Evolutionary conservation across 441 rosid genomes (phyloP), one percentile per base, ranked within the genome.

Genomic region (Brassica hybrid): DNA sequence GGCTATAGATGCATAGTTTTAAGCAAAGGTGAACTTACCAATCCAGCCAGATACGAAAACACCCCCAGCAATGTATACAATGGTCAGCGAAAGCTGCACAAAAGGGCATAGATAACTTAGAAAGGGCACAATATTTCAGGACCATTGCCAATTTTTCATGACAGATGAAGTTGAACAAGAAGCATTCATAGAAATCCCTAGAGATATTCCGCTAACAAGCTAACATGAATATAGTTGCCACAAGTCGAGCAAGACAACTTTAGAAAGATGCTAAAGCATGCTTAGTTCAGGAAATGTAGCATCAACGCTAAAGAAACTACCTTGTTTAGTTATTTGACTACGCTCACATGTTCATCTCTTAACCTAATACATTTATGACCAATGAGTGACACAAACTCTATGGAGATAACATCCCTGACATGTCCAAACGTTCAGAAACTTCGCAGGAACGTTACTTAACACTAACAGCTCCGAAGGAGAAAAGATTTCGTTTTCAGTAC

Each of bases 21-120:
- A 65, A 69, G 50, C 57, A 60, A 74, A 65, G 66, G 23, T 61
- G 80, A 80, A 52, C 84, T 89, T 87, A 96, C 99, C 99, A 82
- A 96, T 90, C 96, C 98, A 96, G 69, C 98, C 99, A 78, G 96
- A 90, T 65, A 86, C 90, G 77, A 96, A 92, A 77, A 93, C 99
- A 75, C 95, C 97, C 58, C 65, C 89, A 7, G 98, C 99, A 7
- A 95, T 92, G 82, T 88, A 92, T 76, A 93, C 88, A 79, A 95
- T 89, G 56, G 84, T 81, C 73, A 86, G 77, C 21, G 97, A 84
- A 85, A 93, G 98, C 99, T 95, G 95, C 91, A 86, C 16, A 77
- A 62, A 82, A 27, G 65, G 63, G 71, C 65, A 73, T n/a, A 57
- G 68, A 52, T 65, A 57, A 21, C 25, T 74, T 48, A 48, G 58